Percentiles rank a stretch among this genome's conserved stretches.
These are phyloP conservation scores for Nymphaea colorata DNA, from an alignment of 164 flowering plant genomes.

Conservation along the genomic window DNA sequence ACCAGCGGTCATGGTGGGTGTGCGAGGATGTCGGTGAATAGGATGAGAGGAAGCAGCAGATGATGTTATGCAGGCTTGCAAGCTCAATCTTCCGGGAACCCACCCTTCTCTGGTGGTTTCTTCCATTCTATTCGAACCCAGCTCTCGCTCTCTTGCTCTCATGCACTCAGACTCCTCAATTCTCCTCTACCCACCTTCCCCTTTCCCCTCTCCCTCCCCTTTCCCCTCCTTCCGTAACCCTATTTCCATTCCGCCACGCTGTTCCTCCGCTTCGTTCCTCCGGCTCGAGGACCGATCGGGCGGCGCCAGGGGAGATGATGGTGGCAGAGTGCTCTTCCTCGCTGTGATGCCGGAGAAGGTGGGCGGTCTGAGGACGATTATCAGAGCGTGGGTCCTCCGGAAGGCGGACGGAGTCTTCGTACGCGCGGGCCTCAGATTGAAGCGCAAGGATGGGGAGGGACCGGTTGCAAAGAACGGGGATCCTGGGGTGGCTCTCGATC, in stretches of 20 bases:
- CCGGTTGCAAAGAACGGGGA: constrained; percentile 7
- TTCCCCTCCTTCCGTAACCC: constrained; percentile 5
- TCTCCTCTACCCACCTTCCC: constrained; percentile 37
- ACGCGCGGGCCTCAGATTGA: constrained; percentile 26
- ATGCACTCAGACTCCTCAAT: constrained; percentile 56
- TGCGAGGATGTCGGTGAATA: not conserved
- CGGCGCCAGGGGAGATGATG: constrained; percentile 1
- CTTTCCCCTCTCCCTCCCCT: constrained; percentile 18
- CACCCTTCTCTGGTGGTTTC: constrained; percentile 23
- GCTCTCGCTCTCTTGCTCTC: constrained; percentile 54
- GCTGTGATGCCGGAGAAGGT: constrained; percentile 33
- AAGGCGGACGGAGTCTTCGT: constrained; percentile 13
- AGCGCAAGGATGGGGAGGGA: constrained; percentile 18
- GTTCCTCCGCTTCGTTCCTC: constrained; percentile 50
- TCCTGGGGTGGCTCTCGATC: constrained; percentile 37
- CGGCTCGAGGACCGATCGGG: constrained; percentile 24
- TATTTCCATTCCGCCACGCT: constrained; percentile 34
- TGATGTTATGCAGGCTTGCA: constrained; percentile 32
- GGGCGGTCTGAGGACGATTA: constrained; percentile 34
- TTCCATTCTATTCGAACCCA: constrained; percentile 55
- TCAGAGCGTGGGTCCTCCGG: constrained; percentile 42
- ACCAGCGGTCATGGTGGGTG: not conserved
- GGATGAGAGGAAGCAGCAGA: not conserved
- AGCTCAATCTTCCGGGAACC: constrained; percentile 35
- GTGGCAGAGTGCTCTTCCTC: constrained; percentile 28